phyloP scores from a whole-genome alignment of 2,329 filamentous ascomycete genomes.

The Trichoderma arundinaceum region DNA sequence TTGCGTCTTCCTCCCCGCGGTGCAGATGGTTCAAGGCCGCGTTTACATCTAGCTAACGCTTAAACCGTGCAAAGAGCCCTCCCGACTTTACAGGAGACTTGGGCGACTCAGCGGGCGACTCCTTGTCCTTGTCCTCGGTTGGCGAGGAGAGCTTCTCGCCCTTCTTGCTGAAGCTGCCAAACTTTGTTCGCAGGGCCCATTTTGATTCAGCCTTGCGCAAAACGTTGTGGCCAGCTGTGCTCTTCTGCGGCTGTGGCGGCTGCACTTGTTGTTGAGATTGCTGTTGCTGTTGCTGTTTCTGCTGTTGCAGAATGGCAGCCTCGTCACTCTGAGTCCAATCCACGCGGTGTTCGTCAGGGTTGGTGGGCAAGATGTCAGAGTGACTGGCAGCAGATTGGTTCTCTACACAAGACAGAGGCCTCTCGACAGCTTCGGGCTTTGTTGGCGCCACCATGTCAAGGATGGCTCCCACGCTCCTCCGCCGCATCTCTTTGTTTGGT shows the following conservation, averaged over 20 bases:
- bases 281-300: conserved; percentile 2
- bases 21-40: background rate
- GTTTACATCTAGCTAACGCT: conserved; percentile 41
- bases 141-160: conserved; percentile 35
- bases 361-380: conserved; percentile 35
- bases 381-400: conserved; percentile 34
- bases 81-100: conserved; percentile 43
- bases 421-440: background rate
- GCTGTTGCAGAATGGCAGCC: conserved; percentile 34
- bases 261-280: background rate
- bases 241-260: background rate
- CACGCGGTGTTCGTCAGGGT: conserved; percentile 49
- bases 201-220: conserved; percentile 55
- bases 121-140: conserved; percentile 33
- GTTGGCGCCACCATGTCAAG: conserved; percentile 34
- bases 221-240: conserved; percentile 37
- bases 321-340: conserved; percentile 68
- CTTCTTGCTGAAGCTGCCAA: conserved; percentile 45
- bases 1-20: background rate
- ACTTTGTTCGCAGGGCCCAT: conserved; percentile 54
- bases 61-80: conserved; percentile 54
- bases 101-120: conserved; percentile 33
- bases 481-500: conserved; percentile 35
- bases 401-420: conserved; percentile 14
- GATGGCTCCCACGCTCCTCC: conserved; percentile 49